These are phyloP conservation scores for Torulaspora maleeae DNA, from an alignment of 805 yeast genomes.

Conservation along the genomic window DNA sequence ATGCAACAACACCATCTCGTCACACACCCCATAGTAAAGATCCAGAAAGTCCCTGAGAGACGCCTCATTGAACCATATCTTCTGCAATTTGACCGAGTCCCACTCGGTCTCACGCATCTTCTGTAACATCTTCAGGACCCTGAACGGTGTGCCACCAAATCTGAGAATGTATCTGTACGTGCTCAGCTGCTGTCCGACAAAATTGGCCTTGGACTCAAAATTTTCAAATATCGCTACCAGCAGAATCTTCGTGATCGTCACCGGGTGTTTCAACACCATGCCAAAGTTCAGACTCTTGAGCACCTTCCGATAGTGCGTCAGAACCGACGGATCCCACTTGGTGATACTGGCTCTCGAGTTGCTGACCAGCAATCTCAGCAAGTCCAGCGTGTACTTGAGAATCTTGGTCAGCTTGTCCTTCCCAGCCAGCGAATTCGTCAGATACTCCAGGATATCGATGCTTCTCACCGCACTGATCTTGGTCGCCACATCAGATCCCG, in stretches of 20 bases:
- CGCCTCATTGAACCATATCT: slow-evolving; percentile 40
- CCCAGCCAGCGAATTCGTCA: slow-evolving; percentile 56
- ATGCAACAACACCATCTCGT: slow-evolving; percentile 55
- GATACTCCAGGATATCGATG: slow-evolving; percentile 47
- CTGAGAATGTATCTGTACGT: slow-evolving; percentile 63
- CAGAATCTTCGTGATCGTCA: slow-evolving; percentile 14
- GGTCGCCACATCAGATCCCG: not conserved
- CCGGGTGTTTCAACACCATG: slow-evolving; percentile 17
- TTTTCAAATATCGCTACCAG: slow-evolving; percentile 16
- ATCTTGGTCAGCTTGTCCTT: slow-evolving; percentile 69
- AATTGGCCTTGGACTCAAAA: slow-evolving; percentile 29
- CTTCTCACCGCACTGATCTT: slow-evolving; percentile 13
- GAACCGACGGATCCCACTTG: slow-evolving; percentile 27
- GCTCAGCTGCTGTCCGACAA: slow-evolving; percentile 47
- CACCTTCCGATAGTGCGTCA: slow-evolving; percentile 28
- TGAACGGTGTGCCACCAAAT: slow-evolving; percentile 66
- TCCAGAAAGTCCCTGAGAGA: slow-evolving; percentile 50
- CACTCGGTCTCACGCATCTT: slow-evolving; percentile 32
- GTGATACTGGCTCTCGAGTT: slow-evolving; percentile 35
- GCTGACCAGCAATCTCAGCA: slow-evolving; percentile 47
- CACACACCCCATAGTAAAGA: slow-evolving; percentile 60
- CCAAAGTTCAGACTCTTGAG: slow-evolving; percentile 13
- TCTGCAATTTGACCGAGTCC: slow-evolving; percentile 19
- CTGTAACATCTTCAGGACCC: slow-evolving; percentile 39
- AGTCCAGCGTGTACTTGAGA: slow-evolving; percentile 53